phyloP scores from a whole-genome alignment of 1,284 basidiomycete genomes.

The Cutaneotrichosporon mucoides region DNA sequence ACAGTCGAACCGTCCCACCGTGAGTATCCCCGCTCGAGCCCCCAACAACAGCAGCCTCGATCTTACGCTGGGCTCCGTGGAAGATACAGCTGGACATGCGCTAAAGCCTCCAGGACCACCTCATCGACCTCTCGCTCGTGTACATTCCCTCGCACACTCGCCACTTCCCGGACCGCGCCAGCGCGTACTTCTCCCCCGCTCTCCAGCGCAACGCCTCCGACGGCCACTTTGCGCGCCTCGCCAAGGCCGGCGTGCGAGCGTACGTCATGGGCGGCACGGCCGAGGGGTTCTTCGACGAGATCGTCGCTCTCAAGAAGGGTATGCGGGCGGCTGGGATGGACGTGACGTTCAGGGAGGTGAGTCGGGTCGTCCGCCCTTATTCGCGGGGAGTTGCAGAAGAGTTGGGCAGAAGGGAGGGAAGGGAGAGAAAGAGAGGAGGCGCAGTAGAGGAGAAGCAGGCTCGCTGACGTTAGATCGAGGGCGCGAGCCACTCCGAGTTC shows the following conservation, averaged over 20 bases:
- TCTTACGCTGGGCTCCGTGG: no score
- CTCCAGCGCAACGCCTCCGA: background rate
- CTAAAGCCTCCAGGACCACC: constrained; percentile 11
- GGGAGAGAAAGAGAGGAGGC: no score
- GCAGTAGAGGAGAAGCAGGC: no score
- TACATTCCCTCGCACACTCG: constrained; percentile 10
- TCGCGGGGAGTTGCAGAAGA: no score
- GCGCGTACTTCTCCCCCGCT: constrained; percentile 17
- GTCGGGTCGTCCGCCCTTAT: background rate
- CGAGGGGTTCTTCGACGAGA: constrained; percentile 12
- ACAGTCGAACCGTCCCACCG: constrained; percentile 11
- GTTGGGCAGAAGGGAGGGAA: no score
- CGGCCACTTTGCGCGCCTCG: constrained; percentile 13
- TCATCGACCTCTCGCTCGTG: constrained; percentile 2
- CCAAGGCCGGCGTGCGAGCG: constrained; percentile 4
- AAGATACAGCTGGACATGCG: no score
- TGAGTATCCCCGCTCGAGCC: no score
- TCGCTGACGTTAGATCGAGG: background rate
- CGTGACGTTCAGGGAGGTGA: background rate
- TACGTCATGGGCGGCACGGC: constrained; percentile 10
- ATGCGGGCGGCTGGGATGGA: constrained; percentile 6
- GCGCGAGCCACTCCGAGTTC: background rate
- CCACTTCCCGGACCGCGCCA: background rate
- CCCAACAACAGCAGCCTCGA: no score
- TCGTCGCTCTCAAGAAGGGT: background rate